Evolutionary conservation across 1,139 yeast species (phyloP).

Genomic region (Saccharomycopsis crataegensis): DNA sequence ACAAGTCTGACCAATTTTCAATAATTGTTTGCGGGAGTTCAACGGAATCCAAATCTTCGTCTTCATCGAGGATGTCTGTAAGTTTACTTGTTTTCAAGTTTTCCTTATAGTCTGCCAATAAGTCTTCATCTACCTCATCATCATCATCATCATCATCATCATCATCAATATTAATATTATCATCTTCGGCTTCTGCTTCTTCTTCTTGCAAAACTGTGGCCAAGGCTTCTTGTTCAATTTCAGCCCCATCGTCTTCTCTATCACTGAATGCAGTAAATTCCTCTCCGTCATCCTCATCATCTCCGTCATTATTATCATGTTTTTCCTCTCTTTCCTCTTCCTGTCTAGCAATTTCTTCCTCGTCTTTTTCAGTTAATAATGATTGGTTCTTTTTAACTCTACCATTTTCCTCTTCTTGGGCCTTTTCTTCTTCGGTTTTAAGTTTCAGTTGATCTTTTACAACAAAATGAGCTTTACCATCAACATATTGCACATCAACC

Average conservation of each 20-base stretch:
- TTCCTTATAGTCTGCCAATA: constrained; percentile 17
- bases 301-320: constrained; percentile 20
- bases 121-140: constrained; percentile 3
- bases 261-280: constrained; percentile 18
- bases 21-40: constrained; percentile 17
- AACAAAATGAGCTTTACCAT: constrained; percentile 59
- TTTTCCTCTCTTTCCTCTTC: constrained; percentile 19
- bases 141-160: background rate
- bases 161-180: background rate
- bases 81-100: constrained; percentile 12
- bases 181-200: constrained; percentile 18
- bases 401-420: constrained; percentile 22
- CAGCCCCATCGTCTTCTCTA: constrained; percentile 17
- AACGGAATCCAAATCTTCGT: constrained; percentile 4
- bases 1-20: constrained; percentile 22
- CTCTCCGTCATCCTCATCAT: constrained; percentile 19
- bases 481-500: constrained; percentile 64
- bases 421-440: constrained; percentile 22
- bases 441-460: constrained; percentile 38
- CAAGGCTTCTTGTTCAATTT: constrained; percentile 14
- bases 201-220: constrained; percentile 17
- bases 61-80: constrained; percentile 18
- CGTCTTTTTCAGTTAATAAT: constrained; percentile 22
- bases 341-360: constrained; percentile 19
- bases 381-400: constrained; percentile 24